These are phyloP conservation scores for Kwoniella dendrophila DNA, from an alignment of 768 basidiomycete genomes.

Conservation along the genomic window DNA sequence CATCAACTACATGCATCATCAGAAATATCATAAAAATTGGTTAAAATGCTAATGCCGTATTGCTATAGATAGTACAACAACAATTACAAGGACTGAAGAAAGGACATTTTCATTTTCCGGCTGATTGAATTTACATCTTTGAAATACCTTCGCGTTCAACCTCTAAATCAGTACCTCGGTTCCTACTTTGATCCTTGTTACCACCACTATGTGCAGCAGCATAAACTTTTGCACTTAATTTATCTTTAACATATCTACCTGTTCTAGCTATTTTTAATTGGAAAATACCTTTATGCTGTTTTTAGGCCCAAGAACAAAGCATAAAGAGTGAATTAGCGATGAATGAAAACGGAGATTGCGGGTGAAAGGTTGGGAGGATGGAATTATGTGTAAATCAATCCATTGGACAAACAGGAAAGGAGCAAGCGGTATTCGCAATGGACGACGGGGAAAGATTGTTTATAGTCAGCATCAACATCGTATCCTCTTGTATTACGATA, in stretches of 20 bases:
- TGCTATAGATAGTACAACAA: no score
- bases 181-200: conserved; percentile 25
- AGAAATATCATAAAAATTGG: no score
- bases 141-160: conserved; percentile 53
- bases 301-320: background rate
- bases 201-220: conserved; percentile 26
- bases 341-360: background rate
- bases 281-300: conserved; percentile 67
- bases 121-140: conserved; percentile 34
- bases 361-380: background rate
- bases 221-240: conserved; percentile 58
- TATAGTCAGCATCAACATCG: no score
- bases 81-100: no score
- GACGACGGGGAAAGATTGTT: background rate
- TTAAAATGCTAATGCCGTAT: no score
- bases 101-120: no score
- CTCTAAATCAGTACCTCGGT: conserved; percentile 41
- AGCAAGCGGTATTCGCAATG: no score
- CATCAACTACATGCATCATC: no score
- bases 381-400: background rate
- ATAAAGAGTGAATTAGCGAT: background rate
- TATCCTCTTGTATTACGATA: background rate
- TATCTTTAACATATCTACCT: conserved; percentile 64
- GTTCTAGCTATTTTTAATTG: conserved; percentile 65
- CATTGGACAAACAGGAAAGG: background rate